Evolutionary conservation across 495 filamentous ascomycete genomes (phyloP).

Genomic region (Aspergillus egyptiacus): DNA sequence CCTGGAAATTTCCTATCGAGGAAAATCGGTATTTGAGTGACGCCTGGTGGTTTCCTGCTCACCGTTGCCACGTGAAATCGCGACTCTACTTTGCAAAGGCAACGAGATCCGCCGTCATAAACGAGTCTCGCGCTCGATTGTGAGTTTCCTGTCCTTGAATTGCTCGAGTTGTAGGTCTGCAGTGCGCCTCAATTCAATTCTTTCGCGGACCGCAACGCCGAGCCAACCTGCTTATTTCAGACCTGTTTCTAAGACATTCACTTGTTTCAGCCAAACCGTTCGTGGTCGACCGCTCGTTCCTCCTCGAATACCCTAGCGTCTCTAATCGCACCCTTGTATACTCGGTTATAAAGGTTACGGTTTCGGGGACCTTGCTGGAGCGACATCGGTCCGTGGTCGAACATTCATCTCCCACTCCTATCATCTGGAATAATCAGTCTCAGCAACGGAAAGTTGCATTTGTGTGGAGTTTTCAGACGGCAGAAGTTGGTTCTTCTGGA

Average conservation of each 20-base stretch:
- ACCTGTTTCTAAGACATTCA: slow-evolving; percentile 9
- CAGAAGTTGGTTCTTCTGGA: slow-evolving; percentile 24
- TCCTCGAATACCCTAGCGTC: too few species aligned
- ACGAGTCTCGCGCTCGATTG: slow-evolving; percentile 9
- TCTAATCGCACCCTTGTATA: too few species aligned
- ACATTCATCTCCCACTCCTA: neutral
- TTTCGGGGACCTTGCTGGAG: neutral
- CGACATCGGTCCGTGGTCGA: neutral
- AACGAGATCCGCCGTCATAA: slow-evolving; percentile 8
- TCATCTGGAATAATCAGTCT: slow-evolving; percentile 19
- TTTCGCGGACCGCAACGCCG: slow-evolving; percentile 12
- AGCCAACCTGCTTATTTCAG: slow-evolving; percentile 10
- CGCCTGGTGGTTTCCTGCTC: neutral
- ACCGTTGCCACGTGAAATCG: slow-evolving; percentile 25
- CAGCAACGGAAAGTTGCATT: slow-evolving; percentile 26
- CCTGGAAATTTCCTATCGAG: slow-evolving; percentile 6
- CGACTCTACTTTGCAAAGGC: slow-evolving; percentile 21
- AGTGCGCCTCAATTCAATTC: slow-evolving; percentile 16
- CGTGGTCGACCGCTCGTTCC: neutral
- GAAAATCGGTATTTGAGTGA: slow-evolving; percentile 11
- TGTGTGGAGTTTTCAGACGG: slow-evolving; percentile 30
- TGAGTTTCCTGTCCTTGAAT: slow-evolving; percentile 8
- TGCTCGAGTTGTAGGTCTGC: slow-evolving; percentile 2
- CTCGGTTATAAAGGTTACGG: neutral
- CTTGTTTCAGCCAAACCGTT: neutral